Evolutionary conservation across 2,329 filamentous ascomycete genomes (phyloP).

Genomic region (Bipolaris bicolor): DNA sequence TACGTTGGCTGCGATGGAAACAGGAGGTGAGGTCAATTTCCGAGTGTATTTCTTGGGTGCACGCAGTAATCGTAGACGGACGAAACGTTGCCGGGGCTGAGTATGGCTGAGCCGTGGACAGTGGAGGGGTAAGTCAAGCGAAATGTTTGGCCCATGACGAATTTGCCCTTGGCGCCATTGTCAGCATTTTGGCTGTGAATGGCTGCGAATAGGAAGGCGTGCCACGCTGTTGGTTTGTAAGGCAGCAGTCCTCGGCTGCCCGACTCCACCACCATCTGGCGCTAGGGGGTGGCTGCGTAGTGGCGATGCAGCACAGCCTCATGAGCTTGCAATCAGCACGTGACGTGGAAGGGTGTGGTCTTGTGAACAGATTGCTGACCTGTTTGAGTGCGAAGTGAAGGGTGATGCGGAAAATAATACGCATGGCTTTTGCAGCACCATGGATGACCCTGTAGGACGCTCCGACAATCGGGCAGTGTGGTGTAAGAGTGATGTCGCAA

Average conservation of each 20-base stretch:
- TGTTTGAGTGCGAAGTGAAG: background rate
- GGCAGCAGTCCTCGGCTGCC: background rate
- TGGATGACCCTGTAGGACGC: background rate
- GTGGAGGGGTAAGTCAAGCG: slow-evolving; percentile 9
- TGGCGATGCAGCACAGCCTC: slow-evolving; percentile 16
- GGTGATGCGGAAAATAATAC: background rate
- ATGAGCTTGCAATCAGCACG: background rate
- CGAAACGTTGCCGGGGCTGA: slow-evolving; percentile 8
- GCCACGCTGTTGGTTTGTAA: background rate
- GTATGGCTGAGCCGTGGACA: slow-evolving; percentile 7
- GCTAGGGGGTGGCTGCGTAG: slow-evolving; percentile 2
- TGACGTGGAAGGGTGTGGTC: background rate
- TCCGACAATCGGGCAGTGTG: no score
- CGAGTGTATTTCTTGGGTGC: background rate
- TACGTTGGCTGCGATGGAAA: background rate
- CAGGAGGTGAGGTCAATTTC: background rate
- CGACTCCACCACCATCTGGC: no score
- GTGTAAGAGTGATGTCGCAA: no score
- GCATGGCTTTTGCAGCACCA: background rate
- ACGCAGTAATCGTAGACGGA: background rate
- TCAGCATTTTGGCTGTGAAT: no score
- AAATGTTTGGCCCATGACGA: slow-evolving; percentile 11
- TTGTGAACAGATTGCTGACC: background rate
- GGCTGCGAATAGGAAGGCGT: no score
- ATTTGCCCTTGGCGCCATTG: slow-evolving; percentile 5